These are phyloP conservation scores for Penstemon barbatus DNA, from an alignment of 257 asterid species.

Conservation along the genomic window DNA sequence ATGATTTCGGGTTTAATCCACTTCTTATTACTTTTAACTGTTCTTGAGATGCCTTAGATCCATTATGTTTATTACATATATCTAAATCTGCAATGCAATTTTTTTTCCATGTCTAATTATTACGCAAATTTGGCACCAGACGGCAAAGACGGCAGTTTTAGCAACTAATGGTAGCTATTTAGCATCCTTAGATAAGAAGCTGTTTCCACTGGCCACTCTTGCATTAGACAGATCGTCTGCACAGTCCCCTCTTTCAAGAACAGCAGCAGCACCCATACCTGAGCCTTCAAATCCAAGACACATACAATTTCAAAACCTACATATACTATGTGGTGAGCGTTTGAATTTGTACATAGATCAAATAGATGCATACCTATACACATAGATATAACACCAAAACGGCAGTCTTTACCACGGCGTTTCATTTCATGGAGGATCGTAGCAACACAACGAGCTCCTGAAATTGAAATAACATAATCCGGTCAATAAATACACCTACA, in stretches of 20 bases:
- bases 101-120: background rate
- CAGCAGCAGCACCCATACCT: constrained; percentile 99
- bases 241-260: constrained; percentile 80
- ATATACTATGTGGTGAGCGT: background rate
- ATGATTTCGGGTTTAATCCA: no score
- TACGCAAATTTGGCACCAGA: no score
- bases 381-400: constrained; percentile 92
- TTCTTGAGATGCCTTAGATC: no score
- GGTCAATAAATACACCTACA: no score
- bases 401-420: constrained; percentile 82
- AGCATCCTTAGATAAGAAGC: constrained; percentile 46
- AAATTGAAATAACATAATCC: constrained; percentile 1
- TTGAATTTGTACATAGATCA: background rate
- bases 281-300: constrained; percentile 50
- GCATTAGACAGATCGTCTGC: constrained; percentile 59
- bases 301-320: background rate
- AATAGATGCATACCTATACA: constrained; percentile 68
- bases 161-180: constrained; percentile 1
- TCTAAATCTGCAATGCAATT: no score
- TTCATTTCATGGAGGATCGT: constrained; percentile 89
- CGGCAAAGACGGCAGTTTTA: background rate
- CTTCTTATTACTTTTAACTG: no score
- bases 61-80: no score
- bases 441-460: constrained; percentile 92
- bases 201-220: constrained; percentile 29